Evolutionary conservation across 176 grass and related monocot species (phyloP).

Genomic region (Triticum timopheevii): DNA sequence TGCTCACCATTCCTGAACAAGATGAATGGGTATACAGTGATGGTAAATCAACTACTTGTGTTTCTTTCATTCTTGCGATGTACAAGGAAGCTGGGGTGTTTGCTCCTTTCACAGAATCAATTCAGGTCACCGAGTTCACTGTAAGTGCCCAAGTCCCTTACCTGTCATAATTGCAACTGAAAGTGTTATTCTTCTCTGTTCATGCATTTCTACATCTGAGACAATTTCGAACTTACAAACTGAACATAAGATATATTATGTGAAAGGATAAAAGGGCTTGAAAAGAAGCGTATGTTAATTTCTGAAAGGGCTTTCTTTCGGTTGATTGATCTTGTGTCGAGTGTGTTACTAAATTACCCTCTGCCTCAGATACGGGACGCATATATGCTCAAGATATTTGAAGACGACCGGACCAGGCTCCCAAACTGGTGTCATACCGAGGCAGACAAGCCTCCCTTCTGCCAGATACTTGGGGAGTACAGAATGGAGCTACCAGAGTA

Average conservation of each 20-base stretch:
- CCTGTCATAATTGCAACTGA: not conserved
- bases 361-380: slow-evolving; percentile 74
- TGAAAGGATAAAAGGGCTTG: not conserved
- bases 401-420: slow-evolving; percentile 54
- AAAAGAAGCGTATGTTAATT: not conserved
- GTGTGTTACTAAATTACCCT: not conserved
- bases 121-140: slow-evolving; percentile 96
- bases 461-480: slow-evolving; percentile 93
- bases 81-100: slow-evolving; percentile 96
- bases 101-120: slow-evolving; percentile 64
- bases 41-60: slow-evolving; percentile 96
- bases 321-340: not conserved
- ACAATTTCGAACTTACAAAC: not conserved
- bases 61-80: slow-evolving; percentile 91
- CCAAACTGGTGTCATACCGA: slow-evolving; percentile 76
- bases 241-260: not conserved
- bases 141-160: slow-evolving; percentile 50
- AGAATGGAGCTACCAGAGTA: slow-evolving; percentile 89
- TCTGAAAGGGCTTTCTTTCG: no score
- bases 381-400: slow-evolving; percentile 93
- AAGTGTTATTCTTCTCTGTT: not conserved
- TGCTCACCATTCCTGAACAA: slow-evolving; percentile 91
- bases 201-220: not conserved
- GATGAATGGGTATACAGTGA: slow-evolving; percentile 98
- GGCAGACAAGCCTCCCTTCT: slow-evolving; percentile 63